phyloP scores from a whole-genome alignment of 768 basidiomycete species.

The Naganishia friedmannii region DNA sequence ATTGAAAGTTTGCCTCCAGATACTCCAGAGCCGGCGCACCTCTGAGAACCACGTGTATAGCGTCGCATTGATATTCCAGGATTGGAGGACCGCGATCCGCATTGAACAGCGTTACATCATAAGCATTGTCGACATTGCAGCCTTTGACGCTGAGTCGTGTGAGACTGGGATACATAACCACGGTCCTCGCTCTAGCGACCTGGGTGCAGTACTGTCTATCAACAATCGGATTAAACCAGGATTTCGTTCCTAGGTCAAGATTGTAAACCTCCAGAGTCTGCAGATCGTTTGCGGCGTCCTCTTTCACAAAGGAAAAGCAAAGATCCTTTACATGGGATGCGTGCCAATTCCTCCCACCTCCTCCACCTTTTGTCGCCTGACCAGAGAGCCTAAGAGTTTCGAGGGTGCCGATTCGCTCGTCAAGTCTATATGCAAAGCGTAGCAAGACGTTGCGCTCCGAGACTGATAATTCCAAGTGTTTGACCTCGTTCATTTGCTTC shows the following conservation, averaged over 20 bases:
- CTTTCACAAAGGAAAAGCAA: background rate
- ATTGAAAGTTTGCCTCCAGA: background rate
- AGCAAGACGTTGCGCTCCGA: background rate
- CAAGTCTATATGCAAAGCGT: background rate
- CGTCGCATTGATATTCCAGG: background rate
- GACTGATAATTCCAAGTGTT: background rate
- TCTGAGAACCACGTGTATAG: background rate
- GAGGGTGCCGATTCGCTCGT: background rate
- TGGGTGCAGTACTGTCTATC: background rate
- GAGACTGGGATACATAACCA: background rate
- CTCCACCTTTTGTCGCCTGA: background rate
- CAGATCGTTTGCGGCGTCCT: background rate
- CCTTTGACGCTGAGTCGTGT: background rate
- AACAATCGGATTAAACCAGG: background rate
- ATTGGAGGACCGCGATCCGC: background rate
- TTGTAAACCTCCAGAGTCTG: background rate
- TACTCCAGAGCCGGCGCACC: background rate
- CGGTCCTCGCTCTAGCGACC: background rate
- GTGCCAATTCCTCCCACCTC: background rate
- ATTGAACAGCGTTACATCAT: background rate
- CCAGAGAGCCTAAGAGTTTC: background rate
- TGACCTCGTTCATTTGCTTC: background rate
- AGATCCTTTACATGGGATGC: background rate
- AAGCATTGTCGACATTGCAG: background rate
- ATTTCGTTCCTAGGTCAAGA: too few relatives aligned